These are phyloP conservation scores for Salvia hispanica DNA, from an alignment of 257 asterid species.

Conservation along the genomic window DNA sequence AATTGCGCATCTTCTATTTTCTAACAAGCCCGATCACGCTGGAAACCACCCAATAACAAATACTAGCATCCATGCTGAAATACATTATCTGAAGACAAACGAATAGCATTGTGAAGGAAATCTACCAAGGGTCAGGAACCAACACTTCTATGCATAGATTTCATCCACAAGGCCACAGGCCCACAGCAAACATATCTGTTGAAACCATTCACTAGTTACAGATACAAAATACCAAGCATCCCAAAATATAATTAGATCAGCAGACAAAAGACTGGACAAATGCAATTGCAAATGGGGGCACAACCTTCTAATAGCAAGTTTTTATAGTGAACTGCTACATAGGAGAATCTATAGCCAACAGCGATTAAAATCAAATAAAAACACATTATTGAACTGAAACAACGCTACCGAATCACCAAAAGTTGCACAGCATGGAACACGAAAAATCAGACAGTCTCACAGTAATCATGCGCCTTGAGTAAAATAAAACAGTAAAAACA, in stretches of 20 bases:
- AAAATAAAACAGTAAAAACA: neutral
- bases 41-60: slow-evolving; percentile 5
- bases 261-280: neutral
- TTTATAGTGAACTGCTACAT: neutral
- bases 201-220: slow-evolving; percentile 11
- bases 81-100: slow-evolving; percentile 1
- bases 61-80: slow-evolving; percentile 8
- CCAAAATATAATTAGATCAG: neutral
- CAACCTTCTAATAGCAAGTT: neutral
- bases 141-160: neutral
- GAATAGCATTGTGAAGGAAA: neutral
- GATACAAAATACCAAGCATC: neutral
- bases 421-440: neutral
- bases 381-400: neutral
- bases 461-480: neutral
- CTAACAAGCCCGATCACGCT: slow-evolving; percentile 12
- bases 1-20: neutral
- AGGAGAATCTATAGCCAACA: neutral
- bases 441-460: slow-evolving; percentile 7
- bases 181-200: neutral
- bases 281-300: slow-evolving; percentile 20
- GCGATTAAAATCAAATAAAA: neutral
- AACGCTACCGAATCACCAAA: neutral
- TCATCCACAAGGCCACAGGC: neutral
- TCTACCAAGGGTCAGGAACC: slow-evolving; percentile 4